Base-by-base conservation (phyloP, 495 filamentous ascomycete species). In the Lasiosphaeria miniovina region DNA sequence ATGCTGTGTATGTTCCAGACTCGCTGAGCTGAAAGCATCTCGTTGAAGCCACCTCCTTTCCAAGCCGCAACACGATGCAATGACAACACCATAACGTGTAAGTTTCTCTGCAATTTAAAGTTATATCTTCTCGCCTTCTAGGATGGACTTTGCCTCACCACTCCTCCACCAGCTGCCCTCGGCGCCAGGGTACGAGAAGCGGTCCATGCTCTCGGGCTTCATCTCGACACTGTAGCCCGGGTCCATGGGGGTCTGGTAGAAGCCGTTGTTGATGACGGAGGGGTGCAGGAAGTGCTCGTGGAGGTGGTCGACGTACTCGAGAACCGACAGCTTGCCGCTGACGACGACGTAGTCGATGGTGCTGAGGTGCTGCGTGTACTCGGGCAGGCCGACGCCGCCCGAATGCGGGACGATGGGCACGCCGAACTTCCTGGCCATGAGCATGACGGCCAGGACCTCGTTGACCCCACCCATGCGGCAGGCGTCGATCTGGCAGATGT, bases 261-360 rank as follows among this genome's bases (percentile, higher is more conserved):
- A 95, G 3, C 93, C 93, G 67, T 93, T 86, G 70, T 86, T 84
- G 45, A 96, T 89, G 32, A 85, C 84, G 6, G 84, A 78, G 5
- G 93, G 93, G 69, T 96, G 79, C 68, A 90, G 75, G 68, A 96
- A 97, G 74, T 96, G 92, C 80, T 96, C 93, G 68, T 97, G 93
- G 69, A 97, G 73, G 70, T 95, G 90, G 64, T 96, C 93, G 9
- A 97, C 90, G 75, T 91, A 96, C 77, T 97, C 93, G 56, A 97
- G 74, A 55, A 97, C 79, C 48, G 84, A 89, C 72, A 82, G 78
- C 80, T 91, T 89, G 1, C 91, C 93, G 55, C 79, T 87, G 0
- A 97, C 90, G 57, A 88, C 88, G 4, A 97, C 90, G 63, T 97
- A 97, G 73, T 97, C 93, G 65, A 97, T 94, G 1, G 91, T 96